A percentile compares a stretch with the other conserved stretches of the same genome.
These are phyloP conservation scores for Aureobasidium namibiae DNA, from an alignment of 2,329 filamentous ascomycete genomes.

Conservation along the genomic window DNA sequence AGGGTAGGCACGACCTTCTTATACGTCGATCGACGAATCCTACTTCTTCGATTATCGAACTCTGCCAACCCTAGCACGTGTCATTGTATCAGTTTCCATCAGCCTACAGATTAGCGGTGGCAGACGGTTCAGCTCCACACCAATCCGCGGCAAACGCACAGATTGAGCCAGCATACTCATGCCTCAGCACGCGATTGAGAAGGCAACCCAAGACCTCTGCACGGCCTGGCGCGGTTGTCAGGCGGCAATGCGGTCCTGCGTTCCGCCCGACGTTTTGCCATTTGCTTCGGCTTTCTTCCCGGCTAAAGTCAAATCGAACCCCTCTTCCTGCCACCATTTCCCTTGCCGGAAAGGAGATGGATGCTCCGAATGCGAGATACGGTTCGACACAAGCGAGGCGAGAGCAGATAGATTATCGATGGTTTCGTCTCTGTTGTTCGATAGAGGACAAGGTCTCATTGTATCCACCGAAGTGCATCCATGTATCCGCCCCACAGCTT, in stretches of 20 bases:
- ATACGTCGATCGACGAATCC: background rate
- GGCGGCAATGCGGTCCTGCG: background rate
- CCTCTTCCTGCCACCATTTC: background rate
- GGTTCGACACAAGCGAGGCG: background rate
- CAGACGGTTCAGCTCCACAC: background rate
- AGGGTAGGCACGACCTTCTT: background rate
- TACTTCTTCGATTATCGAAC: background rate
- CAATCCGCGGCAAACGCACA: background rate
- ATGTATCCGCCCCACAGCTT: background rate
- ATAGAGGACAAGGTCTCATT: background rate
- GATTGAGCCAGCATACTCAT: background rate
- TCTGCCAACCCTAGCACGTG: background rate
- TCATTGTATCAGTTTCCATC: background rate
- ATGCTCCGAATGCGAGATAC: background rate
- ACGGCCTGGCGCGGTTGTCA: no score
- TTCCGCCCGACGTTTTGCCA: background rate
- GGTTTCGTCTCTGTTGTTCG: background rate
- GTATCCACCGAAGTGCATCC: background rate
- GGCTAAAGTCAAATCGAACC: background rate
- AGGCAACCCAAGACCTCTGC: no score
- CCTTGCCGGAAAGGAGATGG: background rate
- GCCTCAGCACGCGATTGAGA: background rate
- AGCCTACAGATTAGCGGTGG: background rate
- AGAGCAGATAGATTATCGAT: background rate
- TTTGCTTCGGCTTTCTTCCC: background rate